Conservation (phyloP, 768 basidiomycete species). For the Suillus discolor region DNA sequence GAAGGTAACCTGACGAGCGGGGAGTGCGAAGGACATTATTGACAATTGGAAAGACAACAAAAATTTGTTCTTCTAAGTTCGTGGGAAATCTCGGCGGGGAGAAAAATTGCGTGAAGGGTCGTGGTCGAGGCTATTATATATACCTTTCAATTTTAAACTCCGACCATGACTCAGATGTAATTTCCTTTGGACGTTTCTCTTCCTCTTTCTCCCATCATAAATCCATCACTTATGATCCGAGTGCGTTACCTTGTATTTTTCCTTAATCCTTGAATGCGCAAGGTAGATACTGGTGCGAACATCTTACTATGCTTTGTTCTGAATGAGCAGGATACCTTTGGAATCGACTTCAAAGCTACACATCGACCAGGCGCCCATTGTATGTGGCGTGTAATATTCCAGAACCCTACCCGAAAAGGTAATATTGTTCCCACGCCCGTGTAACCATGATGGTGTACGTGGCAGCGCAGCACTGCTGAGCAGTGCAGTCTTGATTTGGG, state of each 20-base stretch:
- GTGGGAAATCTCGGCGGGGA: slow-evolving; percentile 29
- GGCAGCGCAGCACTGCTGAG: background rate
- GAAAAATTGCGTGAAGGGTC: slow-evolving; percentile 21
- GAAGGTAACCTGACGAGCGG: slow-evolving; percentile 79
- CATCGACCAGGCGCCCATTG: background rate
- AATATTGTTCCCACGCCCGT: slow-evolving; percentile 15
- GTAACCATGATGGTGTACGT: background rate
- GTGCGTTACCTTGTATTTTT: background rate
- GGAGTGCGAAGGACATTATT: slow-evolving; percentile 63
- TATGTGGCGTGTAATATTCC: slow-evolving; percentile 26
- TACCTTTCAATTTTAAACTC: slow-evolving; percentile 31
- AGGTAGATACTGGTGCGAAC: background rate
- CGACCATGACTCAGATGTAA: slow-evolving; percentile 27
- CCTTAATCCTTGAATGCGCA: background rate
- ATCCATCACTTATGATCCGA: slow-evolving; percentile 20
- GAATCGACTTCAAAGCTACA: slow-evolving; percentile 1
- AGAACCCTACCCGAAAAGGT: slow-evolving; percentile 23
- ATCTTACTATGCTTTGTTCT: background rate
- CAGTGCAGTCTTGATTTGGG: background rate
- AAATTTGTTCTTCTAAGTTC: slow-evolving; percentile 8
- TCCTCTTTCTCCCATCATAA: slow-evolving; percentile 29
- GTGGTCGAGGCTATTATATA: slow-evolving; percentile 28
- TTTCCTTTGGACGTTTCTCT: slow-evolving; percentile 16
- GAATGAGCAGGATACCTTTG: background rate
- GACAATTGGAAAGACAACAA: slow-evolving; percentile 13